These are phyloP conservation scores for Marvania coccoides DNA, from an alignment of 139 green algal species.

Conservation along the genomic window DNA sequence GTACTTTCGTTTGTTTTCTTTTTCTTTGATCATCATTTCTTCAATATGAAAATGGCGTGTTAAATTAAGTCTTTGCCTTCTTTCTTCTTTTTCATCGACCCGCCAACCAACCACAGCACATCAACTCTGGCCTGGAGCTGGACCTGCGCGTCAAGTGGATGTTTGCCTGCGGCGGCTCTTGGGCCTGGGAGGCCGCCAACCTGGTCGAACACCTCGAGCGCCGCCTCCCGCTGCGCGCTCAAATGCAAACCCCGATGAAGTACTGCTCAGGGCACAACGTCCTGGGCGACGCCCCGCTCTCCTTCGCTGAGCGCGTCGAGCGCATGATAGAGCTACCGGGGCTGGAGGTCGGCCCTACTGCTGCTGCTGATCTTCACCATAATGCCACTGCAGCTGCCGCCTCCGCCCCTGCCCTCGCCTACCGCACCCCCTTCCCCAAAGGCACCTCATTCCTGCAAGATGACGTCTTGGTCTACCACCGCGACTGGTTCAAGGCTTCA, in stretches of 20 bases:
- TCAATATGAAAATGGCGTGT: no score
- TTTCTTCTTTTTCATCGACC: no score
- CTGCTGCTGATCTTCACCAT: no score
- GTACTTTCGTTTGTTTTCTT: no score
- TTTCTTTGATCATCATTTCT: no score
- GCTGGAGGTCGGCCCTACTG: background rate
- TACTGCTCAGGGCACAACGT: constrained; percentile 2
- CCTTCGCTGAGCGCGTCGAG: background rate
- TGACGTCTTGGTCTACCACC: background rate
- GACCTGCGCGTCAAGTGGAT: constrained; percentile 5
- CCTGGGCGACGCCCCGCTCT: background rate
- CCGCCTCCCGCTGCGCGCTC: background rate
- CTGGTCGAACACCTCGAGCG: constrained; percentile 2
- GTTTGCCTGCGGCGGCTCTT: constrained; percentile 1
- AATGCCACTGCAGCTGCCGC: background rate
- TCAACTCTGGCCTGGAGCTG: background rate
- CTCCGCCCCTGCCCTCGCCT: background rate
- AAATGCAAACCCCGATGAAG: constrained; percentile 5
- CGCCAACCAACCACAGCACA: no score
- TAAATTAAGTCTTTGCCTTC: no score
- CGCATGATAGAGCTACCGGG: background rate
- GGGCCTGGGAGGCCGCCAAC: constrained; percentile 9
- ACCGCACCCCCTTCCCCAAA: background rate
- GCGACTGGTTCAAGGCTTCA: background rate
- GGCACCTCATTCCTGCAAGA: background rate